phyloP scores from a whole-genome alignment of 2,329 filamentous ascomycete genomes.

The Penicillium palitans region DNA sequence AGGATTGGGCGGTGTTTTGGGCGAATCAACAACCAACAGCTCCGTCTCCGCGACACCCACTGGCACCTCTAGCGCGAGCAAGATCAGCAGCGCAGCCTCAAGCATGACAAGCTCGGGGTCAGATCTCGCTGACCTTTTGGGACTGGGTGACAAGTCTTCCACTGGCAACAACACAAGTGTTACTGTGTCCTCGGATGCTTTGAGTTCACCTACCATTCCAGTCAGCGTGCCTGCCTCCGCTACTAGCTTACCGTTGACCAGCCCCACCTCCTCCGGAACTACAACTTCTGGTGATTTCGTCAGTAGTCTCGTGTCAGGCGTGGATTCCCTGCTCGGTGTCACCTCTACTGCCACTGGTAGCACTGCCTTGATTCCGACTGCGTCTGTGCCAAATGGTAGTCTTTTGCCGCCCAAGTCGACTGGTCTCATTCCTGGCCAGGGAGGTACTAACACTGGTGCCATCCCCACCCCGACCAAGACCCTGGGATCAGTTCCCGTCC shows the following conservation, averaged over 20 bases:
- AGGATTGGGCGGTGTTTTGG: neutral
- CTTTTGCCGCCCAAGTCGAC: conserved; percentile 12
- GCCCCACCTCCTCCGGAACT: conserved; percentile 2
- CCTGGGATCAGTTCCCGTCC: conserved; percentile 19
- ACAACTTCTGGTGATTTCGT: conserved; percentile 10
- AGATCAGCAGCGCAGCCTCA: neutral
- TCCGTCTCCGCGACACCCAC: conserved; percentile 1
- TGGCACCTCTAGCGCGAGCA: neutral
- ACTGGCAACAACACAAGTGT: conserved; percentile 7
- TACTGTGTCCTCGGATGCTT: neutral
- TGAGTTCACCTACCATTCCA: conserved; percentile 25
- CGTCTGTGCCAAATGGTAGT: conserved; percentile 8
- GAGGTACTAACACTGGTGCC: conserved; percentile 15
- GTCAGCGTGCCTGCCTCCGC: conserved; percentile 28
- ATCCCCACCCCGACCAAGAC: conserved; percentile 15
- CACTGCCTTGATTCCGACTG: conserved; percentile 20
- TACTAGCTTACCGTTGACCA: conserved; percentile 9
- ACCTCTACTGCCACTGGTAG: conserved; percentile 21
- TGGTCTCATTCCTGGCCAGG: conserved; percentile 12
- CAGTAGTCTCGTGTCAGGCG: conserved; percentile 11
- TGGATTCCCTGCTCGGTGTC: conserved; percentile 13
- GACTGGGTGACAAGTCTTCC: conserved; percentile 8
- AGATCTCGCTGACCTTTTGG: conserved; percentile 7
- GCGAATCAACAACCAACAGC: conserved; percentile 1
- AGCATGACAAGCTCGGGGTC: conserved; percentile 3